Evolutionary conservation across 2,329 filamentous ascomycete genomes (phyloP), one percentile per base, ranked within the genome.

Genomic region (Alternaria alternata): DNA sequence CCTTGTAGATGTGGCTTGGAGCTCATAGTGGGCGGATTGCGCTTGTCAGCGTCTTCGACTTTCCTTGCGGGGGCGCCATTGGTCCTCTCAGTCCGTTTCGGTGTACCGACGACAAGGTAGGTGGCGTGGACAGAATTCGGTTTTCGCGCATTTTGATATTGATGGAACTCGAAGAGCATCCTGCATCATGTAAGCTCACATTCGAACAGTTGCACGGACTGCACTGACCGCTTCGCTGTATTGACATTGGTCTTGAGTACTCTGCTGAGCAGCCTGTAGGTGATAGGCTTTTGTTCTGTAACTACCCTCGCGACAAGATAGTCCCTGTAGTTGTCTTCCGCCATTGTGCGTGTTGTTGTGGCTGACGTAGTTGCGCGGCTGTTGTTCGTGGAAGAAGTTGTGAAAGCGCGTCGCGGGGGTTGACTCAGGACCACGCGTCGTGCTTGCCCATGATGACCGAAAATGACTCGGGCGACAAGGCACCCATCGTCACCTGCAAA

Each of bases 81-180:
- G 11, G 76, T 61, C 14, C 68, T 62, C 26, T 71, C 58, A 28
- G 55, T 16, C 14, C 38, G 44, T 54, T 79, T 83, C 71, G 87
- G 90, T 22, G 82, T 86, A 39, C 94, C 95, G 51, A 89, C 91
- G 46, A 99, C 76, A 49, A 97, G 82, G 79, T 97, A 99, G n/a
- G 93, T 97, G 44, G 94, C 95, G 80, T 96, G 88, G n/a, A 97
- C 83, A 26, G 88, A 89, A 22, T 88, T 86, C 0, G 91, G 85
- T 62, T 88, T 90, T 77, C 90, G 92, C 55, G 82, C 84, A 78
- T 93, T 96, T 75, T 96, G 91, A 57, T 84, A 87, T 63, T 85
- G 84, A 77, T 97, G 88, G 68, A 96, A 98, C 32, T 96, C 91
- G 79, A 88, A 96, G 16, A 94, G 87, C 87, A 95, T 96, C 77